Evolutionary conservation across 2,329 filamentous ascomycete species (phyloP).

Genomic region (Calonectria crousiana): DNA sequence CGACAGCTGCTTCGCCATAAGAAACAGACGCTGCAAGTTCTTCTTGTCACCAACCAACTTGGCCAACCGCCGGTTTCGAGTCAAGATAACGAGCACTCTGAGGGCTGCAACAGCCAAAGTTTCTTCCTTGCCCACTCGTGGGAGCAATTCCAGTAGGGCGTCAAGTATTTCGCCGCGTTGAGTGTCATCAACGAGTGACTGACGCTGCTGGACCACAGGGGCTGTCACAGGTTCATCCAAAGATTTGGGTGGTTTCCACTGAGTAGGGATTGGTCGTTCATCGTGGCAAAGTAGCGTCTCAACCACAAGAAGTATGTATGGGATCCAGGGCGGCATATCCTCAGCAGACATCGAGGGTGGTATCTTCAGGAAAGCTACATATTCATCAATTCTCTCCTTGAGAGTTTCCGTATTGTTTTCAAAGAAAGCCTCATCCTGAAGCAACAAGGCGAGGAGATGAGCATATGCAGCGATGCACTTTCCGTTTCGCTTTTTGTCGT

Average conservation of each 20-base stretch:
- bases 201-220: slow-evolving; percentile 72
- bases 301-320: slow-evolving; percentile 88
- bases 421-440: slow-evolving; percentile 88
- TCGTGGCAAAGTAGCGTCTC: slow-evolving; percentile 93
- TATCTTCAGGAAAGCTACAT: slow-evolving; percentile 84
- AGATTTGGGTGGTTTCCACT: slow-evolving; percentile 72
- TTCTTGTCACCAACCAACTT: slow-evolving; percentile 85
- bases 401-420: slow-evolving; percentile 79
- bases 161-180: slow-evolving; percentile 80
- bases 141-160: slow-evolving; percentile 84
- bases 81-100: slow-evolving; percentile 88
- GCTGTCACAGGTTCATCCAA: slow-evolving; percentile 63
- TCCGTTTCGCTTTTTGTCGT: slow-evolving; percentile 73
- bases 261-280: slow-evolving; percentile 79
- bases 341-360: slow-evolving; percentile 75
- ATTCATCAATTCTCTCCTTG: slow-evolving; percentile 79
- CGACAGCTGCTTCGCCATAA: slow-evolving; percentile 94
- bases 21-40: slow-evolving; percentile 89
- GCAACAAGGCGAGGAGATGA: slow-evolving; percentile 87
- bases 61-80: slow-evolving; percentile 81
- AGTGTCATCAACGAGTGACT: slow-evolving; percentile 66
- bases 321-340: slow-evolving; percentile 91
- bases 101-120: slow-evolving; percentile 85
- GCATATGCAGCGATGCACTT: slow-evolving; percentile 85
- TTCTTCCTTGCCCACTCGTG: slow-evolving; percentile 88